Base-by-base conservation (phyloP, 441 rosid genomes). In the Arabidopsis lyrata region DNA sequence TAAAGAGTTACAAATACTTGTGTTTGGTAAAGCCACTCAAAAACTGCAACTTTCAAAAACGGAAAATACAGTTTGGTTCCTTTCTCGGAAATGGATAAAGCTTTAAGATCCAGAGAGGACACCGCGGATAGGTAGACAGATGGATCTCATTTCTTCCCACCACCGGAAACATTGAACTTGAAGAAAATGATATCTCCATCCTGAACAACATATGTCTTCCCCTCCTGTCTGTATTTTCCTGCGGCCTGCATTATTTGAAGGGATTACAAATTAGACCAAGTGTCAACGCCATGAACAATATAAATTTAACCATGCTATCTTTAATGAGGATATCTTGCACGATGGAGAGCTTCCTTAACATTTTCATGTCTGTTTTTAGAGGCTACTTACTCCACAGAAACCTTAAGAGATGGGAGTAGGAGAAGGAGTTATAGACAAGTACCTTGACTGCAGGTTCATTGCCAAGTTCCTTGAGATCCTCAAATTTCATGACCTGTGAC, bases 151-250 rank as follows among this genome's bases (percentile, higher is more conserved):
- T 95, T 95, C 91, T 95, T 95, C 47, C 96, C 98, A 49, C 97
- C 98, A 13, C 98, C 90, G 1, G 95, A 91, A 50, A 93, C 98
- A 55, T 95, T 95, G 78, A 95, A 95, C 90, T 95, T 95, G 88
- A 95, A 95, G 82, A 88, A 91, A 76, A 95, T 92, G 24, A 92
- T 29, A 84, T 95, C 99, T 54, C 95, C 98, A 31, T 95, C 99
- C 78, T 88, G 98, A 45, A 95, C 99, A 50, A 91, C 81, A 62
- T 95, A 95, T 1, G 97, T 92, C 83, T 95, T 95, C 48, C 99
- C 99, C 73, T 91, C 98, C 81, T 95, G 99, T 70, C 79, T 86
- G 73, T 92, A 95, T 81, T 92, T 95, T 41, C 99, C 99, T 27
- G 84, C 96, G 74, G 90, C 96, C 98, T 95, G 89, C 69, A 31